Percentiles rank a stretch among this genome's conserved stretches.
Evolutionary conservation across 140 eudicot genomes (phyloP).

Genomic region (Anethum foeniculum): DNA sequence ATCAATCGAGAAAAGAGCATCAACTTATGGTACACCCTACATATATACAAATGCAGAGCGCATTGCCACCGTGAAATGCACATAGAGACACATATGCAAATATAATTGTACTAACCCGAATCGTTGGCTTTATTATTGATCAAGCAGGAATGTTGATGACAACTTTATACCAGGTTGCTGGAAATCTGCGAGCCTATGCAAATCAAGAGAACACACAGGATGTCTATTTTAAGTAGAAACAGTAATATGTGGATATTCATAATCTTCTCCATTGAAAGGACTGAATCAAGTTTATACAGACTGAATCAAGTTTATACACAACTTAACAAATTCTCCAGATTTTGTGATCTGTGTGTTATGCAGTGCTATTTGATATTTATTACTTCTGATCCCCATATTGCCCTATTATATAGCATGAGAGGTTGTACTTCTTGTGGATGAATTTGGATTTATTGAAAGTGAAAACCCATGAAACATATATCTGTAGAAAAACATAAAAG

Average conservation of each 20-base stretch:
- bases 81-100: neutral
- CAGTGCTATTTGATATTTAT: neutral
- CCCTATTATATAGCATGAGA: neutral
- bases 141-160: constrained; percentile 14
- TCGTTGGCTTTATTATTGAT: neutral
- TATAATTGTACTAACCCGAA: constrained; percentile 8
- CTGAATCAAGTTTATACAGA: too few species aligned
- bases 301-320: neutral
- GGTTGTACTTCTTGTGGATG: neutral
- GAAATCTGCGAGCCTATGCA: constrained; percentile 20
- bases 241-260: neutral
- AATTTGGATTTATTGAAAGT: neutral
- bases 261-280: neutral
- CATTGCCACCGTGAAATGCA: too few species aligned
- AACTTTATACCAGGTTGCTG: constrained; percentile 25
- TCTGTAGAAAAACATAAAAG: neutral
- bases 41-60: neutral
- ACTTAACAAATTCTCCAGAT: neutral
- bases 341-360: neutral
- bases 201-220: constrained; percentile 18
- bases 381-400: neutral
- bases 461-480: neutral
- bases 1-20: neutral
- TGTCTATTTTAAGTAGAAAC: constrained; percentile 16
- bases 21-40: neutral